Conservation (phyloP, 176 grass and related monocot genomes). For the Avena eriantha region DNA sequence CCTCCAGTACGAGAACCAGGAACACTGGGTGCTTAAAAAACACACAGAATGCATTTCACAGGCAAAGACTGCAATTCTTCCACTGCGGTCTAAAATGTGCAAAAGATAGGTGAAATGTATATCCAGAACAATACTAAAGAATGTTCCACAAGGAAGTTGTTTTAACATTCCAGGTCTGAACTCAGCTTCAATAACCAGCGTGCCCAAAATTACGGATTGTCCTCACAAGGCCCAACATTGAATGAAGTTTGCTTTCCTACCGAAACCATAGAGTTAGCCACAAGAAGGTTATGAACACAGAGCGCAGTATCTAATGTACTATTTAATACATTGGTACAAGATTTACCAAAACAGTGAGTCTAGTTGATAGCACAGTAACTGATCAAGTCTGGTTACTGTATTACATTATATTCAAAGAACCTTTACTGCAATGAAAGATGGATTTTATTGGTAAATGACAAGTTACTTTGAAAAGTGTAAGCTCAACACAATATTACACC, state of each 20-base stretch:
- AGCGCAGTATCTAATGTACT: background rate
- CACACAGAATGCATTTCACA: slow-evolving; percentile 21
- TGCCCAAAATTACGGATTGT: background rate
- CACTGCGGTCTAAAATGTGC: background rate
- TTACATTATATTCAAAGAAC: background rate
- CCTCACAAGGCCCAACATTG: slow-evolving; percentile 6
- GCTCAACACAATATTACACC: too few species aligned
- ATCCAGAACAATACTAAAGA: background rate
- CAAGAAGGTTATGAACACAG: background rate
- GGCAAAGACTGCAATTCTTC: background rate
- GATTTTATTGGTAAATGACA: background rate
- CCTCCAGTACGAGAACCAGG: slow-evolving; percentile 35
- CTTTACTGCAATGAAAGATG: background rate
- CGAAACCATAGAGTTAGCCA: background rate
- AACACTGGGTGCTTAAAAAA: slow-evolving; percentile 75
- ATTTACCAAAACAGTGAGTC: background rate
- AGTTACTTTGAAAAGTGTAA: background rate
- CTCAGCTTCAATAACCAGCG: background rate
- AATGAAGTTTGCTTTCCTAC: background rate
- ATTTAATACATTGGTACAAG: background rate
- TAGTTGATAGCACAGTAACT: background rate
- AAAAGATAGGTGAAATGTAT: slow-evolving; percentile 21
- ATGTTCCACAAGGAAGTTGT: background rate
- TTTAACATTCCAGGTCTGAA: background rate
- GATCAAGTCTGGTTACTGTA: background rate